Base-by-base conservation (phyloP, 257 asterid genomes). In the Cordia subcordata region DNA sequence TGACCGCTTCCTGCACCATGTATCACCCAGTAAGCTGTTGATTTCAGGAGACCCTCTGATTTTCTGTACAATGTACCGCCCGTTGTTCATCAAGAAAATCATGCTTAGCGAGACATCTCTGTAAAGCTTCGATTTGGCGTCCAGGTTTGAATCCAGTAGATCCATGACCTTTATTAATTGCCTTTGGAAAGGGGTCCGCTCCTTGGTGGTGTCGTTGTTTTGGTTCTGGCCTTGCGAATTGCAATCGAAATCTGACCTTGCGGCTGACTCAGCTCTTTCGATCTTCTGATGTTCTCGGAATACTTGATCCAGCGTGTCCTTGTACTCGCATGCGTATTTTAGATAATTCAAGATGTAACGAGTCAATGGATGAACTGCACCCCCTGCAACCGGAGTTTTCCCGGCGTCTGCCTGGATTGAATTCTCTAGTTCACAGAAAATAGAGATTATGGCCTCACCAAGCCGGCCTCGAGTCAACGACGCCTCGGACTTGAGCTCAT, bases 41-140 rank as follows among this genome's bases (percentile, higher is more conserved):
- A 85, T 68, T 14, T 77, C 93, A 0, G 67, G 32, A 0, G 83
- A 82, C 33, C 85, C 82, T 40, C 74, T 77, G 14, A 88, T 81
- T 68, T 84, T 91, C 77, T 91, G 90, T 74, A 91, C 47, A 8
- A 85, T 85, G 79, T 84, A 88, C 17, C 98, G 67, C 10, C 96
- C 96, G 52, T 91, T 91, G 88, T 91, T 91, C 98, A 91, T 91
- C 96, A 91, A 71, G 87, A 91, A 91, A 1, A 91, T 91, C 13
- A 83, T 72, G 68, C 82, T 79, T 55, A 91, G 21, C 0, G 98
- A 67, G 0, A 70, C 63, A 69, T 91, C 96, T 53, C 62, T 88
- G 80, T 91, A 91, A 11, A 77, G 81, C 63, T 79, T 84, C 4
- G 98, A 79, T 66, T 88, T 91, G 0, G 79, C 82, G 1, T 88